Conservation (phyloP, 2,329 filamentous ascomycete species). For the Xylariaceae sp. region DNA sequence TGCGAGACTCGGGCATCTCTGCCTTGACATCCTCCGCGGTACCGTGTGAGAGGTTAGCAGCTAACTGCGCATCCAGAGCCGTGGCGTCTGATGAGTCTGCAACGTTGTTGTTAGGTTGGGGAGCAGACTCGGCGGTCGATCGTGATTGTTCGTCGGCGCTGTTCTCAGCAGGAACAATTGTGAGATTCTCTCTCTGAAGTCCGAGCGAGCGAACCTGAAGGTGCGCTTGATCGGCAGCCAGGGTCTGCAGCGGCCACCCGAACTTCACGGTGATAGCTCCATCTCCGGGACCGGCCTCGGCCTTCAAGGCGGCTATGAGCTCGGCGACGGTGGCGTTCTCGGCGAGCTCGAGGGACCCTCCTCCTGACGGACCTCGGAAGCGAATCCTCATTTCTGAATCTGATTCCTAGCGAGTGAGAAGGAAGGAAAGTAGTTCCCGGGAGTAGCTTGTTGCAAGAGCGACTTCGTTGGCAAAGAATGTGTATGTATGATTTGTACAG, state of each 20-base stretch:
- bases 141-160: background rate
- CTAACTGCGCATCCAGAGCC: constrained; percentile 10
- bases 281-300: constrained; percentile 67
- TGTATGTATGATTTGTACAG: too few relatives aligned
- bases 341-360: constrained; percentile 71
- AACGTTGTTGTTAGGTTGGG: constrained; percentile 12
- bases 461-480: too few relatives aligned
- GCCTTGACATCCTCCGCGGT: constrained; percentile 53
- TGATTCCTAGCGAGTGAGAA: background rate
- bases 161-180: constrained; percentile 53
- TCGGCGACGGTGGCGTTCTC: constrained; percentile 71
- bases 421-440: background rate
- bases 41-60: constrained; percentile 33
- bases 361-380: constrained; percentile 76
- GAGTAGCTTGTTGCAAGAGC: too few relatives aligned
- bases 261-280: constrained; percentile 78
- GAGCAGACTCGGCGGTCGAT: constrained; percentile 4
- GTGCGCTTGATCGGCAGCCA: constrained; percentile 64
- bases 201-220: constrained; percentile 56
- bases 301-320: constrained; percentile 65
- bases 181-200: constrained; percentile 58
- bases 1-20: constrained; percentile 57
- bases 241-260: constrained; percentile 78
- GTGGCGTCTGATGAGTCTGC: background rate
- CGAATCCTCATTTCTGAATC: constrained; percentile 69